A percentile compares a stretch with the other conserved stretches of the same genome.
phyloP scores from a whole-genome alignment of 345 rosid genomes.

The Hibiscus syriacus region DNA sequence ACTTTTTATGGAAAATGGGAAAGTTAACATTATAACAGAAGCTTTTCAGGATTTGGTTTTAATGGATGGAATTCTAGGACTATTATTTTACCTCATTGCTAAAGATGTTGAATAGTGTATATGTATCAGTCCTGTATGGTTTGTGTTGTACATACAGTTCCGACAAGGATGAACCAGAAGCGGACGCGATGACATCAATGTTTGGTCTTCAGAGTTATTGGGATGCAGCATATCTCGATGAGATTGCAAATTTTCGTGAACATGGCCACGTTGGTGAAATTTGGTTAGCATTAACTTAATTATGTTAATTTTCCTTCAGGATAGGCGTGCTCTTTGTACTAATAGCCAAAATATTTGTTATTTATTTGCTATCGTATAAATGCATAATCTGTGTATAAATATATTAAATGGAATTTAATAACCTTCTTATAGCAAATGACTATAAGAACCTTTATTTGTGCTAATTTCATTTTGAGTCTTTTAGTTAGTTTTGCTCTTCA shows the following conservation, averaged over 20 bases:
- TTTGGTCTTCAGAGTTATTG: constrained; percentile 93
- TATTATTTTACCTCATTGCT: not conserved
- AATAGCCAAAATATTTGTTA: not conserved
- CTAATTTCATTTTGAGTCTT: not conserved
- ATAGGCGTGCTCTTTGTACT: not conserved
- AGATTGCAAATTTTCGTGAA: constrained; percentile 75
- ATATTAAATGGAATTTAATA: not conserved
- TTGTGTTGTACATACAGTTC: constrained; percentile 42
- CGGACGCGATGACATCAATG: constrained; percentile 72
- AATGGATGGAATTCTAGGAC: not conserved
- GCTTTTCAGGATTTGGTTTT: not conserved
- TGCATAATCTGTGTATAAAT: not conserved
- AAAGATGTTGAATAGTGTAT: not conserved
- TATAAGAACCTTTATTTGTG: not conserved
- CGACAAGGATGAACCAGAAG: constrained; percentile 85
- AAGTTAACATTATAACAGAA: not conserved
- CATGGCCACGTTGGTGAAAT: constrained; percentile 96
- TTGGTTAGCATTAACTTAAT: constrained; percentile 40
- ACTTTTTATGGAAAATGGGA: not conserved
- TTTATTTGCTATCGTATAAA: not conserved
- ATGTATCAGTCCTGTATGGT: not conserved
- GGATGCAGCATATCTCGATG: constrained; percentile 90
- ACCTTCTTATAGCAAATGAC: not conserved
- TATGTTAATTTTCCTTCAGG: not conserved
- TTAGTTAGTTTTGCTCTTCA: not conserved